Conservation (phyloP, 495 filamentous ascomycete species). For the Lophiostoma macrostomum region DNA sequence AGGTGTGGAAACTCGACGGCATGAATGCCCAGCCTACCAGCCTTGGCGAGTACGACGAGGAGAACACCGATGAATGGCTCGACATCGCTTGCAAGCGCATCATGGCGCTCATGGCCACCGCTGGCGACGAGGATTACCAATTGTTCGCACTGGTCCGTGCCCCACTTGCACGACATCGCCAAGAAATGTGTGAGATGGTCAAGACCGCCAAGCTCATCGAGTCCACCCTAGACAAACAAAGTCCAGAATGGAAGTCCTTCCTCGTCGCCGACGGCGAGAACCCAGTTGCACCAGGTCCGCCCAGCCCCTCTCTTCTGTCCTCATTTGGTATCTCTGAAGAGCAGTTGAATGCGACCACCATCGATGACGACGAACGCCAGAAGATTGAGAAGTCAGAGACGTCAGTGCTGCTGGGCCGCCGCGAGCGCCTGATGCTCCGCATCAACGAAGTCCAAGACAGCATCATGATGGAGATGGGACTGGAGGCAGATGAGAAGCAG, state of each 20-base stretch:
- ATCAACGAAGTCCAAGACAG: slow-evolving; percentile 17
- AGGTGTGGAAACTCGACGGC: slow-evolving; percentile 89
- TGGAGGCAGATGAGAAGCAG: slow-evolving; percentile 28
- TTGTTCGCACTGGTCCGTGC: slow-evolving; percentile 55
- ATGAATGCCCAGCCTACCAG: slow-evolving; percentile 69
- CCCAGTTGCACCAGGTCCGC: not conserved
- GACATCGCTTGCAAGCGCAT: slow-evolving; percentile 46
- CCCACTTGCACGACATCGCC: slow-evolving; percentile 46
- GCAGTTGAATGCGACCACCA: not conserved
- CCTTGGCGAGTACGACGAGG: slow-evolving; percentile 54
- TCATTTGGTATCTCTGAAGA: slow-evolving; percentile 7
- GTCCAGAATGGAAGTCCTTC: slow-evolving; percentile 36
- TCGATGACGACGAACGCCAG: not conserved
- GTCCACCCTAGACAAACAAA: slow-evolving; percentile 37
- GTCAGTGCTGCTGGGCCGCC: slow-evolving; percentile 37
- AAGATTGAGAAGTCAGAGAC: slow-evolving; percentile 20
- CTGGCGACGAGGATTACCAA: slow-evolving; percentile 55
- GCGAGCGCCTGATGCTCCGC: slow-evolving; percentile 16
- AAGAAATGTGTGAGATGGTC: slow-evolving; percentile 49
- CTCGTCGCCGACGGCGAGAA: not conserved
- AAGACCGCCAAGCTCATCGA: slow-evolving; percentile 42
- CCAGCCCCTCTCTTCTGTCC: not conserved
- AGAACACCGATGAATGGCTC: slow-evolving; percentile 45
- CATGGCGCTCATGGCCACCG: slow-evolving; percentile 14
- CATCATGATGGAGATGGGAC: slow-evolving; percentile 20